A percentile compares a stretch with the other conserved stretches of the same genome.
Conservation (phyloP, 2,329 filamentous ascomycete genomes). For the Talaromyces piceae region DNA sequence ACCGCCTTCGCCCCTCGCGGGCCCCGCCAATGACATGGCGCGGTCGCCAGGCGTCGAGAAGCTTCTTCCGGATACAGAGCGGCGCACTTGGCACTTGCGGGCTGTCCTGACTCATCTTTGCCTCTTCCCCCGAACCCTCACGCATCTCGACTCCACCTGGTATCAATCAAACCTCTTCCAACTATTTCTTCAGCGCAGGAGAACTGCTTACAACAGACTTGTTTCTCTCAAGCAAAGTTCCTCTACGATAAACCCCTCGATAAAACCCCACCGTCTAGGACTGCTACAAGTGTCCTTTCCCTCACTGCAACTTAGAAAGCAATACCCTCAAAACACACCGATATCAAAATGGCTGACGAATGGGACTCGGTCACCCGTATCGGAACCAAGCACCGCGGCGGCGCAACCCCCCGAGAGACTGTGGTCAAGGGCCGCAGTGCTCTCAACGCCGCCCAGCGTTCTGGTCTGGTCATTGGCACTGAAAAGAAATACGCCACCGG, state of each 20-base stretch:
- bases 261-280: too few relatives aligned
- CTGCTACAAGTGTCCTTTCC: too few relatives aligned
- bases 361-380: constrained; percentile 92
- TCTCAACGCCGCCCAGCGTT: constrained; percentile 82
- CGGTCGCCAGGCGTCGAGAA: constrained; percentile 4
- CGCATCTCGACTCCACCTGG: not conserved
- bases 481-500: constrained; percentile 84
- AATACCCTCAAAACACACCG: not conserved
- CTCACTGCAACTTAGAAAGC: too few relatives aligned
- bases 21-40: constrained; percentile 6
- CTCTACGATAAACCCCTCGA: too few relatives aligned
- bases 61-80: constrained; percentile 11
- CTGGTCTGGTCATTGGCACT: constrained; percentile 66
- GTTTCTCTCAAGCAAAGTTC: too few relatives aligned
- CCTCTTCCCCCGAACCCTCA: not conserved
- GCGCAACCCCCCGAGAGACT: constrained; percentile 64
- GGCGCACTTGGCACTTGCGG: too few relatives aligned
- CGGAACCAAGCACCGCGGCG: constrained; percentile 71
- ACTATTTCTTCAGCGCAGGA: too few relatives aligned
- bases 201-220: too few relatives aligned
- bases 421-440: constrained; percentile 78
- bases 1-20: constrained; percentile 10
- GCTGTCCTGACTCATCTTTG: not conserved
- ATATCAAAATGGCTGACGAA: constrained; percentile 52
- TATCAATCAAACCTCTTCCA: not conserved